These are phyloP conservation scores for Leucoagaricus sp. DNA, from an alignment of 1,284 basidiomycete species.

Conservation along the genomic window DNA sequence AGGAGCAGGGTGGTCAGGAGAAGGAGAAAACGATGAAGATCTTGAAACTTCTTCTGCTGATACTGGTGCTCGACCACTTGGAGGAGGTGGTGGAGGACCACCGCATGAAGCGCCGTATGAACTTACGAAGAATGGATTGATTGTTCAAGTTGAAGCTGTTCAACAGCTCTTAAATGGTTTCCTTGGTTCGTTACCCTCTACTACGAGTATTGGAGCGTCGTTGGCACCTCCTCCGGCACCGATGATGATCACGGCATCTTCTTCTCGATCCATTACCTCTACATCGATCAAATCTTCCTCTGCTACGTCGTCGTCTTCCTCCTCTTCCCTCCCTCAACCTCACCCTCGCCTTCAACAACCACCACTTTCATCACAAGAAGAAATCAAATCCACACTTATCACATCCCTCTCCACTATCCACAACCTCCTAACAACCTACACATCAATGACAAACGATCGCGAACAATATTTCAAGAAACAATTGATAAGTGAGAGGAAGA, in stretches of 20 bases:
- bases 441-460: conserved; percentile 76
- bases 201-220: neutral
- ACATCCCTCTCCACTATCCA: conserved; percentile 65
- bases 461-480: conserved; percentile 77
- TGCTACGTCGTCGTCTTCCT: neutral
- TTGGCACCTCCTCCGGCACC: neutral
- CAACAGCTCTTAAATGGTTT: conserved; percentile 65
- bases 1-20: conserved; percentile 23
- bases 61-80: conserved; percentile 30
- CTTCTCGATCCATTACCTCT: conserved; percentile 26
- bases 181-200: conserved; percentile 15
- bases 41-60: conserved; percentile 46
- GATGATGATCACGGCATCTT: conserved; percentile 12
- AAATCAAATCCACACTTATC: conserved; percentile 55
- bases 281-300: neutral
- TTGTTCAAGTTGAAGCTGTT: conserved; percentile 82
- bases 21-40: conserved; percentile 35
- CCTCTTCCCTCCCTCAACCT: conserved; percentile 24
- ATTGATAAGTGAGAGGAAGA: conserved; percentile 69
- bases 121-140: conserved; percentile 73
- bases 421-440: conserved; percentile 67
- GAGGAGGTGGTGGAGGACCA: conserved; percentile 38
- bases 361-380: neutral
- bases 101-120: conserved; percentile 75
- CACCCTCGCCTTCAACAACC: conserved; percentile 21